A percentile compares a stretch with the other conserved stretches of the same genome.
phyloP scores from a whole-genome alignment of 2,329 filamentous ascomycete genomes.

The Pestalotiopsis sp. region DNA sequence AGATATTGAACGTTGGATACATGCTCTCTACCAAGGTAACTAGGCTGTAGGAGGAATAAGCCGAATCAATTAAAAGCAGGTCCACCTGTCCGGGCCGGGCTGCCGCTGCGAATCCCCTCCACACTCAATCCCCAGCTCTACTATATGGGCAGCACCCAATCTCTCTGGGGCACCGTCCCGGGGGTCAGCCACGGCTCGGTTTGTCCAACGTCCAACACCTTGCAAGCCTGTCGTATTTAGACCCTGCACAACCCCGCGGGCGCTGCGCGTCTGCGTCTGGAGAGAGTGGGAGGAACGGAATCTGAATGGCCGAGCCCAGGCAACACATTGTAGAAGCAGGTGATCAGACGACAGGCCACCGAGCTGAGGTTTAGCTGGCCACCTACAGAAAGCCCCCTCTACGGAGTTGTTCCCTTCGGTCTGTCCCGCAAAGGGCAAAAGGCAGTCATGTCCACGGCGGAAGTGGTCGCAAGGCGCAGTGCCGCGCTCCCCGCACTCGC shows the following conservation, averaged over 20 bases:
- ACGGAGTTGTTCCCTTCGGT: slow-evolving; percentile 2
- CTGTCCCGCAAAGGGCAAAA: slow-evolving; percentile 26
- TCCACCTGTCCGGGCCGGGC: slow-evolving; percentile 33
- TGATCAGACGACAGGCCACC: slow-evolving; percentile 31
- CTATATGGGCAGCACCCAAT: neutral
- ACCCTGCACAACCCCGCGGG: slow-evolving; percentile 34
- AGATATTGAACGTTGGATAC: neutral
- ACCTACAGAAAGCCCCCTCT: neutral
- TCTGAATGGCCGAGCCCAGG: slow-evolving; percentile 35
- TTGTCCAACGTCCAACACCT: neutral
- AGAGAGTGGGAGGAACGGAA: slow-evolving; percentile 29
- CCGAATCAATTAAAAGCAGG: slow-evolving; percentile 33
- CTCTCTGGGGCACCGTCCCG: neutral
- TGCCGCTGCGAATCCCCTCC: slow-evolving; percentile 27
- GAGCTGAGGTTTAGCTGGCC: neutral
- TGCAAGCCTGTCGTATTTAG: slow-evolving; percentile 17
- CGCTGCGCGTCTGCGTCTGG: slow-evolving; percentile 17
- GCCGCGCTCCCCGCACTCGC: slow-evolving; percentile 30
- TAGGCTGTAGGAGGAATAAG: slow-evolving; percentile 28
- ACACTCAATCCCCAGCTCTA: neutral
- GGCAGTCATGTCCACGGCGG: slow-evolving; percentile 34
- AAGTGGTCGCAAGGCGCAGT: slow-evolving; percentile 33
- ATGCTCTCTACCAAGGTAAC: neutral
- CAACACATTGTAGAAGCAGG: slow-evolving; percentile 20
- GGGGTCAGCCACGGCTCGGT: neutral